Evolutionary conservation across 2,329 filamentous ascomycete species (phyloP).

Genomic region (Blastomyces silverae): DNA sequence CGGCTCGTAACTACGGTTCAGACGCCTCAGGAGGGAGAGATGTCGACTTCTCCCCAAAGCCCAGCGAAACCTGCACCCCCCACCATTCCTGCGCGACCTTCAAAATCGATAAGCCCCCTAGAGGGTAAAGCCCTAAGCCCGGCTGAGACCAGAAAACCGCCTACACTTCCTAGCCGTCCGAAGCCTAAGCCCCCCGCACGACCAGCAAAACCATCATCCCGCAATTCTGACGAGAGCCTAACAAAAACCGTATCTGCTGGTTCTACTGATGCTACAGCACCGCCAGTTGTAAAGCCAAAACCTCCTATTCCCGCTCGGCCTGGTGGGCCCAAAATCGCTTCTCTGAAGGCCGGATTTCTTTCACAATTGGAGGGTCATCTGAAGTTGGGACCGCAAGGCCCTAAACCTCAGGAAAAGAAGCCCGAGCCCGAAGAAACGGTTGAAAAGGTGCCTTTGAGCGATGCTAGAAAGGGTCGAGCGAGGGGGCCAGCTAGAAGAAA

Average conservation of each 20-base stretch:
- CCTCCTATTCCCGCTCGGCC: conserved; percentile 74
- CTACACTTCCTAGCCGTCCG: conserved; percentile 51
- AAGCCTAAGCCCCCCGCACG: conserved; percentile 60
- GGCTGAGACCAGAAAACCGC: conserved; percentile 46
- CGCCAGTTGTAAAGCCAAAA: conserved; percentile 60
- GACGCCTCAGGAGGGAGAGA: conserved; percentile 47
- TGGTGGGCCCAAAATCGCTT: conserved; percentile 77
- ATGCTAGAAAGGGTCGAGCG: conserved; percentile 85
- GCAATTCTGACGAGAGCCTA: conserved; percentile 30
- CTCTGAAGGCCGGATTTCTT: conserved; percentile 85
- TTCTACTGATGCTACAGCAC: conserved; percentile 33
- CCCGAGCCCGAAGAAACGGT: conserved; percentile 52
- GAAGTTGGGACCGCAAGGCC: conserved; percentile 70
- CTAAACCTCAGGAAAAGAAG: conserved; percentile 64
- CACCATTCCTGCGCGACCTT: conserved; percentile 29
- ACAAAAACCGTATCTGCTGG: conserved; percentile 35
- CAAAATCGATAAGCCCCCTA: conserved; percentile 30
- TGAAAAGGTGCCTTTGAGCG: conserved; percentile 71
- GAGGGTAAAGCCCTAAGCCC: conserved; percentile 33
- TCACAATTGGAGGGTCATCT: conserved; percentile 86
- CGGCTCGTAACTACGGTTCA: conserved; percentile 69
- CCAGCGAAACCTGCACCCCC: conserved; percentile 32
- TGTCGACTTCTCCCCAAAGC: conserved; percentile 32
- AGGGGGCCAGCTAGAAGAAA: conserved; percentile 76
- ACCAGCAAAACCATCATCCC: conserved; percentile 49